Evolutionary conservation across 1,139 yeast genomes (phyloP).

Genomic region (Protomyces arabidopsidicola): DNA sequence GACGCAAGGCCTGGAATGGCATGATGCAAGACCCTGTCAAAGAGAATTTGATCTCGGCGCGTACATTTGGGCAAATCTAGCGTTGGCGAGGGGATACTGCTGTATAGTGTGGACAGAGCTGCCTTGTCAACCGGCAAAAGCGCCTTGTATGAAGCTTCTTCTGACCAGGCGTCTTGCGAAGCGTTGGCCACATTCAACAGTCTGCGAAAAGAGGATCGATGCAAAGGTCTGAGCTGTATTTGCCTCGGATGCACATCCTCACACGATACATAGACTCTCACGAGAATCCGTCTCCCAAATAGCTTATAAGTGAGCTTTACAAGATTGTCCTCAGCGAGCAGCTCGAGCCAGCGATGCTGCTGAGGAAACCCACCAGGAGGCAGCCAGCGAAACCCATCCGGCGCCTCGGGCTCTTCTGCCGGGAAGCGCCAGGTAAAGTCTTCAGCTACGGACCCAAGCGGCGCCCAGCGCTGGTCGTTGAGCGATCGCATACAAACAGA

Average conservation of each 20-base stretch:
- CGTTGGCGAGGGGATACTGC: conserved; percentile 5
- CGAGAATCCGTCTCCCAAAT: background rate
- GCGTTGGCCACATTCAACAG: background rate
- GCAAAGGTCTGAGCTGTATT: background rate
- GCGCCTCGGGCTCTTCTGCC: conserved; percentile 5
- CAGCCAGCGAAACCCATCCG: conserved; percentile 20
- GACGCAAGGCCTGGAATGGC: conserved; percentile 47
- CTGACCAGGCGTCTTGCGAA: background rate
- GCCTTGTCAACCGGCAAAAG: background rate
- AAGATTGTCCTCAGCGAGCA: background rate
- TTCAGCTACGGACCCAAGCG: background rate
- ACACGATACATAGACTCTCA: conserved; percentile 13
- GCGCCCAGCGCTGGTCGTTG: background rate
- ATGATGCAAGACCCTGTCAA: conserved; percentile 1
- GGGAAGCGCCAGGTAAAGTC: background rate
- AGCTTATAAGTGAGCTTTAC: conserved; percentile 1
- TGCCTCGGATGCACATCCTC: conserved; percentile 1
- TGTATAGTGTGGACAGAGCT: conserved; percentile 9
- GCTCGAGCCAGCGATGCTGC: conserved; percentile 15
- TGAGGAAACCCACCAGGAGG: conserved; percentile 13
- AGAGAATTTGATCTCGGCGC: background rate
- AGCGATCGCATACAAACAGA: background rate
- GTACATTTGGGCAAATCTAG: background rate
- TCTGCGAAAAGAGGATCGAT: background rate
- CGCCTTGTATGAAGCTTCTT: background rate